Percentiles rank a stretch among this genome's conserved stretches.
Evolutionary conservation across 108 stramenopile species (phyloP).

Genomic region (Halocafeteria seosinensis): DNA sequence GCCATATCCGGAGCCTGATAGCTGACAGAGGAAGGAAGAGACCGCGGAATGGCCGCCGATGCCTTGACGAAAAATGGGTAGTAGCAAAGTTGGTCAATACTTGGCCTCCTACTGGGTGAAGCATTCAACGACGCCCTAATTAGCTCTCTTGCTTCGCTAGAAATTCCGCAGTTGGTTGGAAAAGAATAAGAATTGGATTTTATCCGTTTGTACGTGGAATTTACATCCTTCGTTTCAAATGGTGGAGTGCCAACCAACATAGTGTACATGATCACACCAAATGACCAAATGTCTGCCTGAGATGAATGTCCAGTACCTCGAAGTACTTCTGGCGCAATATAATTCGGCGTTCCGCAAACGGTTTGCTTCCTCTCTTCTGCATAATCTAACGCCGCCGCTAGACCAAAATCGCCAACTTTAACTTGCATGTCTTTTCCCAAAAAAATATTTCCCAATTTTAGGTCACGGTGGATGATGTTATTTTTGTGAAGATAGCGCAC

Average conservation of each 20-base stretch:
- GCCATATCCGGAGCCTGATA: too few species aligned
- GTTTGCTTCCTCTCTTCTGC: conserved; percentile 72
- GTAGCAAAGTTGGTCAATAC: too few species aligned
- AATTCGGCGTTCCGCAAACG: conserved; percentile 98
- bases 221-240: conserved; percentile 88
- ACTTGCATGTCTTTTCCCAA: conserved; percentile 39
- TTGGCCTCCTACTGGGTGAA: too few species aligned
- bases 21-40: too few species aligned
- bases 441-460: conserved; percentile 95
- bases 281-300: conserved; percentile 84
- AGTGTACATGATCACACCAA: conserved; percentile 90
- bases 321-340: conserved; percentile 96
- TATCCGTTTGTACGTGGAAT: conserved; percentile 89
- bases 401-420: conserved; percentile 76
- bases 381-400: conserved; percentile 62
- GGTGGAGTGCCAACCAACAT: conserved; percentile 87
- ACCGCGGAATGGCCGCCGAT: too few species aligned
- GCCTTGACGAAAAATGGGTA: too few species aligned
- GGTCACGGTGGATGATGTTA: conserved; percentile 86
- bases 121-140: too few species aligned
- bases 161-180: conserved; percentile 52
- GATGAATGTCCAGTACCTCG: conserved; percentile 33
- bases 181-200: conserved; percentile 74
- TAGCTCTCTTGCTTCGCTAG: conserved; percentile 55
- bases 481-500: conserved; percentile 68